phyloP scores from a whole-genome alignment of 352 stramenopile species.

The Aphanomyces astaci region DNA sequence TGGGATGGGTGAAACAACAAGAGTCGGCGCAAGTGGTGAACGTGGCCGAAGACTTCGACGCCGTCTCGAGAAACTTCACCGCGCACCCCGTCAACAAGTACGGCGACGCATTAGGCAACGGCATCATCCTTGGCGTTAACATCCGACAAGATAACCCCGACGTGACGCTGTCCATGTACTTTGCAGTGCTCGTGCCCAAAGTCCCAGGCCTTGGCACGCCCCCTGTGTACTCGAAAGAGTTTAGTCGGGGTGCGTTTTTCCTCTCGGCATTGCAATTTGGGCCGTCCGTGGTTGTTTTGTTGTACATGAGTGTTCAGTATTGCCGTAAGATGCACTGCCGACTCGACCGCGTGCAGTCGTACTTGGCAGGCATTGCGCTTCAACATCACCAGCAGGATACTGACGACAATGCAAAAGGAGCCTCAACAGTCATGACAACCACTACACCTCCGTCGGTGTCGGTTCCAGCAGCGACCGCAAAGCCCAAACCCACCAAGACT shows the following conservation, averaged over 20 bases:
- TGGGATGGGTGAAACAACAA: conserved; percentile 48
- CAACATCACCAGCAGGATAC: neutral
- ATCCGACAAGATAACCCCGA: conserved; percentile 46
- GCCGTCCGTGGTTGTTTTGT: conserved; percentile 39
- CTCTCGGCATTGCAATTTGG: conserved; percentile 50
- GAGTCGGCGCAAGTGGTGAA: conserved; percentile 63
- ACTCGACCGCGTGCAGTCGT: conserved; percentile 69
- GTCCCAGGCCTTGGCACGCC: conserved; percentile 49
- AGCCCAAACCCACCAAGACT: neutral
- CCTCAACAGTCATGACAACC: conserved; percentile 26
- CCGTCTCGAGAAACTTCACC: conserved; percentile 50
- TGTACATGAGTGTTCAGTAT: conserved; percentile 45
- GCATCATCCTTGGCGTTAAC: conserved; percentile 58
- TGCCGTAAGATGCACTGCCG: conserved; percentile 72
- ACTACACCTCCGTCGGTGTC: neutral
- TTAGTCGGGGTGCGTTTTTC: conserved; percentile 48
- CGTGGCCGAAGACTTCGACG: conserved; percentile 51
- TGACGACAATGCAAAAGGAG: neutral
- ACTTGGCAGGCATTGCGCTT: conserved; percentile 52
- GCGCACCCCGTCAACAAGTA: conserved; percentile 66
- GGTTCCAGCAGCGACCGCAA: neutral
- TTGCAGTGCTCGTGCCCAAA: conserved; percentile 59
- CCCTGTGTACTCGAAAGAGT: conserved; percentile 66
- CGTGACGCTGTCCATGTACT: conserved; percentile 74
- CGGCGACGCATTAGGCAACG: conserved; percentile 45